Evolutionary conservation across 208 protist species (phyloP).

Genomic region (Leptomonas seymouri): DNA sequence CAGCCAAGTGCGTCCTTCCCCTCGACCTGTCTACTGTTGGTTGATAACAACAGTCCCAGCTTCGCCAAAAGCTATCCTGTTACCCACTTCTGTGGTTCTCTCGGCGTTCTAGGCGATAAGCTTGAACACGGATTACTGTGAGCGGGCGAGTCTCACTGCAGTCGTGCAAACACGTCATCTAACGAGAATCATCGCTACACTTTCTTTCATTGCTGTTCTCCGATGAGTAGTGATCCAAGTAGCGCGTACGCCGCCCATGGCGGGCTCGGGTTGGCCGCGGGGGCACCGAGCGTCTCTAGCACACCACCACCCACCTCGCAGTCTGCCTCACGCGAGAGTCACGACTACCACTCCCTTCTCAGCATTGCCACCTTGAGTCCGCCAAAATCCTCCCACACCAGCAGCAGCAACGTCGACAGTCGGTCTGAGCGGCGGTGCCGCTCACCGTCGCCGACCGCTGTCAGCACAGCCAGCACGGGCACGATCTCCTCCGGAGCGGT

Average conservation of each 20-base stretch:
- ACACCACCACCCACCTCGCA: not conserved
- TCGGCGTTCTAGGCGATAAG: too few relatives aligned
- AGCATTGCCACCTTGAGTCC: conserved; percentile 4
- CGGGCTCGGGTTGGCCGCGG: not conserved
- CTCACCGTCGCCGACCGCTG: conserved; percentile 16
- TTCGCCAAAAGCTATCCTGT: too few relatives aligned
- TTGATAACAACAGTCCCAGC: too few relatives aligned
- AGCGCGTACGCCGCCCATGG: not conserved
- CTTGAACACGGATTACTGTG: too few relatives aligned
- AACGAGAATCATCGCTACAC: too few relatives aligned
- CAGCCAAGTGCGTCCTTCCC: too few relatives aligned
- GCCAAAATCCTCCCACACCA: not conserved
- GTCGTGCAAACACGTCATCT: too few relatives aligned
- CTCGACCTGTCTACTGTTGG: too few relatives aligned
- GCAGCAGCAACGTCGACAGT: conserved; percentile 1
- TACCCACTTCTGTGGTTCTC: too few relatives aligned
- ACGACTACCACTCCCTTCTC: conserved; percentile 4
- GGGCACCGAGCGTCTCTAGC: not conserved
- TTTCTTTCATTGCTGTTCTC: not conserved
- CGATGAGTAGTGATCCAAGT: not conserved
- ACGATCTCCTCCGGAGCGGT: not conserved
- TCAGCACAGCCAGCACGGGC: not conserved
- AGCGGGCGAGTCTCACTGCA: too few relatives aligned
- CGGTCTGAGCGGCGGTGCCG: conserved; percentile 4
- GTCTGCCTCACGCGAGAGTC: conserved; percentile 3